Percentiles rank a stretch among this genome's conserved stretches.
phyloP scores from a whole-genome alignment of 192 early-diverging fungal genomes.

The Linnemannia zychae region DNA sequence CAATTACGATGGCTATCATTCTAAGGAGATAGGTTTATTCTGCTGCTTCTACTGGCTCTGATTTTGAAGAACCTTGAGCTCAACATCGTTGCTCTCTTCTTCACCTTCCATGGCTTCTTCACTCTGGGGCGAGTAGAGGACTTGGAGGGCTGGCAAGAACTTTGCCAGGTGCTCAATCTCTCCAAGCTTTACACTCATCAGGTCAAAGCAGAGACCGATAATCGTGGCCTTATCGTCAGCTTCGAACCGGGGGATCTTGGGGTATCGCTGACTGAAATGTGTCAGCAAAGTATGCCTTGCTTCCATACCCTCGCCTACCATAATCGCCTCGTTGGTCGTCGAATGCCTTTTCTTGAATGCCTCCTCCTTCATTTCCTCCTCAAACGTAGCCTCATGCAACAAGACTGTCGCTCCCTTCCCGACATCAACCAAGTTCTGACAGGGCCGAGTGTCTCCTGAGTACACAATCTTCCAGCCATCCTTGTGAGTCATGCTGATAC shows the following conservation, averaged over 20 bases:
- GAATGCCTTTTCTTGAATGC: constrained; percentile 87
- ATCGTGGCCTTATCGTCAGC: constrained; percentile 51
- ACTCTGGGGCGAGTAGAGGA: constrained; percentile 63
- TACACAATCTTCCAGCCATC: constrained; percentile 86
- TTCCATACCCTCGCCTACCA: constrained; percentile 87
- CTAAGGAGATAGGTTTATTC: neutral
- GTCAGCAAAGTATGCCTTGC: constrained; percentile 89
- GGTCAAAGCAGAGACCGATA: constrained; percentile 83
- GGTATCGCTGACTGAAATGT: constrained; percentile 97
- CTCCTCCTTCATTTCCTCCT: constrained; percentile 76
- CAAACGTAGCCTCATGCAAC: constrained; percentile 94
- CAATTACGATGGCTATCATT: too few relatives aligned
- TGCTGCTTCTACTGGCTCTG: neutral
- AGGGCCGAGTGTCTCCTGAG: constrained; percentile 96
- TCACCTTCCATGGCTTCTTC: constrained; percentile 59
- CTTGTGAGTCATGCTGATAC: constrained; percentile 75
- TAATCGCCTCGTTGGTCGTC: constrained; percentile 89
- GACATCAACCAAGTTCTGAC: constrained; percentile 74
- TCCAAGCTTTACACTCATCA: constrained; percentile 73
- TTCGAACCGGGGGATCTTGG: constrained; percentile 78
- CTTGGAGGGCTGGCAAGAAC: constrained; percentile 66
- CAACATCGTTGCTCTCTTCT: constrained; percentile 30
- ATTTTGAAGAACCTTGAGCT: constrained; percentile 16
- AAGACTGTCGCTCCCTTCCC: constrained; percentile 82
- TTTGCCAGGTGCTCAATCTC: constrained; percentile 65